Evolutionary conservation across 2,329 filamentous ascomycete genomes (phyloP), one percentile per base, ranked within the genome.

Genomic region (Microcyclospora pomicola): DNA sequence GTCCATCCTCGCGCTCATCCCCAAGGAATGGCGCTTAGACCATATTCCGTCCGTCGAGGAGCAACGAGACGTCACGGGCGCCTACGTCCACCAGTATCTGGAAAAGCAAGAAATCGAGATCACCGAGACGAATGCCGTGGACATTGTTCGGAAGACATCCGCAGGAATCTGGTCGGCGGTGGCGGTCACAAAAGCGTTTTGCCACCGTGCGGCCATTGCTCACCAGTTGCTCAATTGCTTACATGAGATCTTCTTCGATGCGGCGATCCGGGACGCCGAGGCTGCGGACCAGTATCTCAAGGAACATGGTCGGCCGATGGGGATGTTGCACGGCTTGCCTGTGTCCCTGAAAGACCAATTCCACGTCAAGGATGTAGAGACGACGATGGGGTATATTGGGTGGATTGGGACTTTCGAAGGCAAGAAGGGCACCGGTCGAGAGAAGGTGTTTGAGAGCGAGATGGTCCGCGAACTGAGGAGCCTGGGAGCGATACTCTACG

Each of bases 361-460:
- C 48, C 63, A 68, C 38, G 59, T 68, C 41, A 52, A 59, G 37
- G 63, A 59, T n/a, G 61, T 64, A 24, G 64, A 67, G 37, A 67
- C 62, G 27, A 57, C 56, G 1, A 60, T 79, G 64, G 75, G 74
- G 10, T 80, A 78, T 49, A 63, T 78, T 15, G 73, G 75, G n/a
- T 76, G 74, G 67, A 70, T 79, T n/a, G 70, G 68, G 6, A 72
- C 70, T 0, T 72, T 76, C 45, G 58, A 78, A 54, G 74, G 71
- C 36, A 58, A 65, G 31, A 66, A 66, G 41, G 64, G 61, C 2
- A 69, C 60, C 41, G 67, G 62, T 27, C 70, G 61, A 49, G 72
- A 61, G 59, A 59, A 56, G 53, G 54, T 64, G 31, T 68, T 67
- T 45, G 65, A 80, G 56, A 75, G 71, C 34, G 67, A 77, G 44